These are phyloP conservation scores for Phyllachora maydis DNA, from an alignment of 2,329 filamentous ascomycete genomes.

Conservation along the genomic window DNA sequence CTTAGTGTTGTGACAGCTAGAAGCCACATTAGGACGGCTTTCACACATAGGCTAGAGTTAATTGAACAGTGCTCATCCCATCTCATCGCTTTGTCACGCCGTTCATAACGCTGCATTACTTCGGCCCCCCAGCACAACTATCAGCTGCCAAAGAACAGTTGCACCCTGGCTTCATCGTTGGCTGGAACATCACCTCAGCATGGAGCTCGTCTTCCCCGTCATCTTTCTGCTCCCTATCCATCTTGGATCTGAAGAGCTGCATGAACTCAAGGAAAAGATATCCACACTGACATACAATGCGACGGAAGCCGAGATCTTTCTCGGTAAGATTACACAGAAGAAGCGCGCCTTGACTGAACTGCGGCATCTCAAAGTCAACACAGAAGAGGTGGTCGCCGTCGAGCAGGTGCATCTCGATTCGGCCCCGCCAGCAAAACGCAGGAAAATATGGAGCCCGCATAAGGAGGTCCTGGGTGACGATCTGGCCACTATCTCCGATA, in stretches of 20 bases:
- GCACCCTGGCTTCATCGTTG: no score
- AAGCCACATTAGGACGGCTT: no score
- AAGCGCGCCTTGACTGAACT: constrained; percentile 62
- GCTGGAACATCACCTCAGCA: constrained; percentile 3
- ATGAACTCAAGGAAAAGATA: constrained; percentile 42
- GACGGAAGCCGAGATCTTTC: constrained; percentile 48
- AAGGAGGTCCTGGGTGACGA: no score
- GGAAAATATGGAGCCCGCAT: constrained; percentile 1
- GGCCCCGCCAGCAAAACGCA: constrained; percentile 1
- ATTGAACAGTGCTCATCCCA: no score
- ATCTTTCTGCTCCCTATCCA: constrained; percentile 59
- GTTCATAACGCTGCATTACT: no score
- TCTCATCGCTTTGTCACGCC: no score
- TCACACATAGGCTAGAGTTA: no score
- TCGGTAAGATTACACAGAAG: constrained; percentile 52
- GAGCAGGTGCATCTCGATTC: constrained; percentile 1
- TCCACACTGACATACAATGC: constrained; percentile 48
- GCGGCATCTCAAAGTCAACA: constrained; percentile 39
- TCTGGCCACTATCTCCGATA: constrained; percentile 3
- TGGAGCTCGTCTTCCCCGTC: constrained; percentile 26
- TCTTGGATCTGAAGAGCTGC: constrained; percentile 39
- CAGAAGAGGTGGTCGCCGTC: constrained; percentile 20
- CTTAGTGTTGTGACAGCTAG: no score
- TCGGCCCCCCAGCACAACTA: no score
- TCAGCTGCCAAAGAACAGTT: no score